Percentiles rank a stretch among this genome's conserved stretches.
These are phyloP conservation scores for Tricholoma terreum DNA, from an alignment of 768 basidiomycete genomes.

Conservation along the genomic window DNA sequence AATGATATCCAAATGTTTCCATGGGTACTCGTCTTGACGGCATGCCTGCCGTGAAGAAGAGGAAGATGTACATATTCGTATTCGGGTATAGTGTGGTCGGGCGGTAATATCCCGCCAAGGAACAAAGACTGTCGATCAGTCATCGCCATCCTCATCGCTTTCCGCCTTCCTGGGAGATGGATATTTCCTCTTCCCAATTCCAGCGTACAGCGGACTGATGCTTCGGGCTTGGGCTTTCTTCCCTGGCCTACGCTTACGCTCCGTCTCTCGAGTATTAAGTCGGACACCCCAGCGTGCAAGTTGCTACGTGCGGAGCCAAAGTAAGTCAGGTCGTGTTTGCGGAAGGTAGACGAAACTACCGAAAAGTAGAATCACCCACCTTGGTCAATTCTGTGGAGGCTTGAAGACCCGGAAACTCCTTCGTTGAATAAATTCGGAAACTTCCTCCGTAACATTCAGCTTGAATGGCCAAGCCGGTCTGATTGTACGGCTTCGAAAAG, in stretches of 20 bases:
- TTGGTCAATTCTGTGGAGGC: constrained; percentile 68
- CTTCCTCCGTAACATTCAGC: constrained; percentile 64
- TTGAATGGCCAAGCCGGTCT: constrained; percentile 42
- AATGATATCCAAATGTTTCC: neutral
- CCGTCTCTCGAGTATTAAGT: constrained; percentile 56
- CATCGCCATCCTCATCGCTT: constrained; percentile 8
- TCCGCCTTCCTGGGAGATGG: neutral
- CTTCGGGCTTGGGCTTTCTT: constrained; percentile 31
- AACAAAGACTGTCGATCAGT: constrained; percentile 3
- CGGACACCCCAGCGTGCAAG: constrained; percentile 56
- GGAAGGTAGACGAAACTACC: neutral
- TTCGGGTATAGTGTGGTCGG: neutral
- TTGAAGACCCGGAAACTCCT: constrained; percentile 66
- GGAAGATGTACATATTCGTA: neutral
- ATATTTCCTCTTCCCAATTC: constrained; percentile 9
- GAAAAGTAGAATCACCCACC: constrained; percentile 30
- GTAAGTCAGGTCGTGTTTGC: neutral
- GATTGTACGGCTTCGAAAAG: constrained; percentile 36
- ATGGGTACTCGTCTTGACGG: neutral
- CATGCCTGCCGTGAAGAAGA: neutral
- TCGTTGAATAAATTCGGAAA: constrained; percentile 68
- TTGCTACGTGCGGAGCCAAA: constrained; percentile 29
- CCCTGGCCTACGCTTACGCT: constrained; percentile 42
- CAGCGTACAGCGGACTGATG: constrained; percentile 11
- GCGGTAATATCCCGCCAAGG: neutral